Conservation (phyloP, 2,329 filamentous ascomycete genomes). For the Penicillium sp. region DNA sequence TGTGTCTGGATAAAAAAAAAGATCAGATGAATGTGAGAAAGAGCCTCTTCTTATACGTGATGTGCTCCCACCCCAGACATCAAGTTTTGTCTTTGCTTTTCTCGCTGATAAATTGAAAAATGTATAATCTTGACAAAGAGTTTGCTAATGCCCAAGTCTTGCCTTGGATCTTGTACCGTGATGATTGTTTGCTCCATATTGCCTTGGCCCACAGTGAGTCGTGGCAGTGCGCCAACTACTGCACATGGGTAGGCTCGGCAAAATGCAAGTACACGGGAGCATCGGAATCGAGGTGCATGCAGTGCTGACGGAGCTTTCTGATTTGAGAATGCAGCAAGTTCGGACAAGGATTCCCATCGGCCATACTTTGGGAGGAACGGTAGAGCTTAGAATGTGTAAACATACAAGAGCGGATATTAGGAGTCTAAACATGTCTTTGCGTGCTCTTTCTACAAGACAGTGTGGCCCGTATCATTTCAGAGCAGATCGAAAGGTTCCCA, state of each 20-base stretch:
- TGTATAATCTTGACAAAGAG: slow-evolving; percentile 7
- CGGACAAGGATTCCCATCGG: no score
- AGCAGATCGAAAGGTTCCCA: background rate
- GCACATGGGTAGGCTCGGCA: background rate
- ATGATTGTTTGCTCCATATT: background rate
- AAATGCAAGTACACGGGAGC: background rate
- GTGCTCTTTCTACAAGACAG: no score
- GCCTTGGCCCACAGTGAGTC: slow-evolving; percentile 1
- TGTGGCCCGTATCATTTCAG: no score
- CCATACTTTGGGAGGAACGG: no score
- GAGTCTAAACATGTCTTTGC: no score
- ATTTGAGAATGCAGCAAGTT: no score
- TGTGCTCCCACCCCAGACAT: background rate
- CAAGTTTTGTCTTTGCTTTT: background rate
- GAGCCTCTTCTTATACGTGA: background rate
- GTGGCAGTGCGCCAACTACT: background rate
- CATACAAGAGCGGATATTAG: no score
- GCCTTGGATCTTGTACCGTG: background rate
- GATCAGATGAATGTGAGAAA: background rate
- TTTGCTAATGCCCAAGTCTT: slow-evolving; percentile 4
- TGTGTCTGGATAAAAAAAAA: background rate
- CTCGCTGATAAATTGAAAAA: background rate
- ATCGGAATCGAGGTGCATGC: background rate
- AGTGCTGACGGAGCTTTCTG: no score
- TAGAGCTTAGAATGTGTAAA: no score